These are phyloP conservation scores for Pichia terricola DNA, from an alignment of 1,139 yeast species.

Conservation along the genomic window DNA sequence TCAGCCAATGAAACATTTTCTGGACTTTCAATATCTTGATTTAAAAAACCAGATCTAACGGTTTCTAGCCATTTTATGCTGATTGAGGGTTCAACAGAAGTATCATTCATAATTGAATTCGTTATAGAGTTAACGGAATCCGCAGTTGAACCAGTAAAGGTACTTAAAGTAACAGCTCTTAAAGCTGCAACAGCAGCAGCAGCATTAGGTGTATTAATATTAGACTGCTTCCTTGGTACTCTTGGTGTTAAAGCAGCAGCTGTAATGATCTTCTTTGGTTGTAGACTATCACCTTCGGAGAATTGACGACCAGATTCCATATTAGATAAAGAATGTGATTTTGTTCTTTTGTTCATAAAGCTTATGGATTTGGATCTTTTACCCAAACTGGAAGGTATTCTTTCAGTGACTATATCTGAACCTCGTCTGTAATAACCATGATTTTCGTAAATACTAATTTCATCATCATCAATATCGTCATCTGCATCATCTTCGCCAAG, in stretches of 20 bases:
- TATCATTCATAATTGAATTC: conserved; percentile 25
- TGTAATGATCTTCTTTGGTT: conserved; percentile 30
- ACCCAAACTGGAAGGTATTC: conserved; percentile 24
- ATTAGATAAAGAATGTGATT: conserved; percentile 18
- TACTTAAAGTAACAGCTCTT: conserved; percentile 60
- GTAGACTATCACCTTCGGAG: background rate
- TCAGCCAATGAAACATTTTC: conserved; percentile 69
- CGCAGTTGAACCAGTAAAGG: conserved; percentile 29
- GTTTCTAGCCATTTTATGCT: conserved; percentile 61
- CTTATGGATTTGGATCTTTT: conserved; percentile 62
- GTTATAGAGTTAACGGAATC: conserved; percentile 25
- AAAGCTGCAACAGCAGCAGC: conserved; percentile 69
- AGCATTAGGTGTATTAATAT: conserved; percentile 49
- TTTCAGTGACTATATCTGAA: conserved; percentile 21
- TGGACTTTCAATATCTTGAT: conserved; percentile 68
- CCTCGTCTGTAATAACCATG: conserved; percentile 22
- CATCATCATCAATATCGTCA: conserved; percentile 26
- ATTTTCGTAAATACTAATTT: conserved; percentile 27
- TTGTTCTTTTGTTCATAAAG: conserved; percentile 42
- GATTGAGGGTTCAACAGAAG: conserved; percentile 27
- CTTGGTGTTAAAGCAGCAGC: conserved; percentile 81
- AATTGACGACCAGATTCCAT: conserved; percentile 1
- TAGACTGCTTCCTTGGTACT: conserved; percentile 43
- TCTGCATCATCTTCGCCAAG: conserved; percentile 28
- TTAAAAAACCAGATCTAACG: conserved; percentile 62